phyloP scores from a whole-genome alignment of 257 asterid genomes.

The Buddleja alternifolia region DNA sequence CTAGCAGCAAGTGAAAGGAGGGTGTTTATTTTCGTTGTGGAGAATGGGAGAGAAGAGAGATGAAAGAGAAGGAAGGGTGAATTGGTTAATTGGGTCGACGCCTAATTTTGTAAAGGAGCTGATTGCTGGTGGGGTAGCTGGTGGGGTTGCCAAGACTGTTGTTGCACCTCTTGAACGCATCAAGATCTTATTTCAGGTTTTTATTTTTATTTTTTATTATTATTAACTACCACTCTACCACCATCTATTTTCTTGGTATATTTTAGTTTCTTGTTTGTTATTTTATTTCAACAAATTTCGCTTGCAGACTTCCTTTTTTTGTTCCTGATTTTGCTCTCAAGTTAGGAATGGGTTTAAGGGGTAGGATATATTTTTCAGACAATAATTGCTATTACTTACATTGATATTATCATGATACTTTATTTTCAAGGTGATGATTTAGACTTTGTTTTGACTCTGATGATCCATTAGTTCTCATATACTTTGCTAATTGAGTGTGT shows the following conservation, averaged over 20 bases:
- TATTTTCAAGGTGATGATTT: neutral
- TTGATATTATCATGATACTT: neutral
- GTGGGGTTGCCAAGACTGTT: conserved; percentile 86
- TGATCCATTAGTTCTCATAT: neutral
- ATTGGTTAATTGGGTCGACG: conserved; percentile 59
- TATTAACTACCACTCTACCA: too few relatives aligned
- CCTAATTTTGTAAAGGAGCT: conserved; percentile 83
- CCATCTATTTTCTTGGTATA: too few relatives aligned
- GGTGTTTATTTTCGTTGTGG: conserved; percentile 6
- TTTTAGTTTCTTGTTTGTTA: neutral
- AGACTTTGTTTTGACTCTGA: neutral
- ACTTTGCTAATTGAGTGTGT: neutral
- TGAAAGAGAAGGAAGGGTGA: conserved; percentile 35
- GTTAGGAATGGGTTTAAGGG: neutral
- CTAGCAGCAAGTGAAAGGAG: conserved; percentile 19
- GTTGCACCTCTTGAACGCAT: conserved; percentile 97
- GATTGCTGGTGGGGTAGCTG: conserved; percentile 94
- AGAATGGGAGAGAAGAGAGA: conserved; percentile 63
- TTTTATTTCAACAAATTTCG: neutral
- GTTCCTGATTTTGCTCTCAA: neutral
- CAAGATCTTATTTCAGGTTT: conserved; percentile 98
- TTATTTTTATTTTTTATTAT: too few relatives aligned
- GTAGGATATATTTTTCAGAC: neutral
- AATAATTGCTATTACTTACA: neutral
- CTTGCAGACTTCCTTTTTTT: neutral